Conservation (phyloP, 805 yeast species). For the Blastobotrys americana region DNA sequence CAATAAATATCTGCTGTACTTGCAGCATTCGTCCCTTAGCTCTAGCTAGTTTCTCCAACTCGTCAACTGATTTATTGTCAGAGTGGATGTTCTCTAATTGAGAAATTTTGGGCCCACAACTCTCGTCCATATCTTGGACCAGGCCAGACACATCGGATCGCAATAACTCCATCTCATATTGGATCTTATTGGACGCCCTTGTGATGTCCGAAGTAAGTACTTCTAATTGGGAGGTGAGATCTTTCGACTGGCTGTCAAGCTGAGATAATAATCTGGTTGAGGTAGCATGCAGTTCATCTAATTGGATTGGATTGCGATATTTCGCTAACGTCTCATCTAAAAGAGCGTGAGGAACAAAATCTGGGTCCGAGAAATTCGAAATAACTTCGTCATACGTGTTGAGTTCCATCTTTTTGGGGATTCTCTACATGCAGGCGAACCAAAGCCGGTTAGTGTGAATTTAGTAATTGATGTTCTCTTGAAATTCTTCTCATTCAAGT, state of each 20-base stretch:
- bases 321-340: constrained; percentile 21
- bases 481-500: too few relatives aligned
- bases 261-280: constrained; percentile 27
- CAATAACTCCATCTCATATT: constrained; percentile 30
- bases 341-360: constrained; percentile 25
- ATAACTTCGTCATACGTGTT: constrained; percentile 17
- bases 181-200: constrained; percentile 24
- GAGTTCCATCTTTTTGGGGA: constrained; percentile 4
- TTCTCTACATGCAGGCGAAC: too few relatives aligned
- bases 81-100: constrained; percentile 7
- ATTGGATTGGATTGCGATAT: constrained; percentile 10
- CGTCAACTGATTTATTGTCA: constrained; percentile 14
- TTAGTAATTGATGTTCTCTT: too few relatives aligned
- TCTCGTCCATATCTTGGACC: constrained; percentile 16
- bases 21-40: constrained; percentile 22
- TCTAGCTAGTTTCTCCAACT: constrained; percentile 21
- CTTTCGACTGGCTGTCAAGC: constrained; percentile 27
- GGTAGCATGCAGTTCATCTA: constrained; percentile 24
- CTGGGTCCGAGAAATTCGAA: constrained; percentile 20
- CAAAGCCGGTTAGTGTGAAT: too few relatives aligned
- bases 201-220: constrained; percentile 21
- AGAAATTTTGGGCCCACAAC: constrained; percentile 12
- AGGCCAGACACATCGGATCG: constrained; percentile 25
- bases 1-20: constrained; percentile 22
- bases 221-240: constrained; percentile 25